These are phyloP conservation scores for Puccinia hordei DNA, from an alignment of 1,284 basidiomycete genomes.

Conservation along the genomic window DNA sequence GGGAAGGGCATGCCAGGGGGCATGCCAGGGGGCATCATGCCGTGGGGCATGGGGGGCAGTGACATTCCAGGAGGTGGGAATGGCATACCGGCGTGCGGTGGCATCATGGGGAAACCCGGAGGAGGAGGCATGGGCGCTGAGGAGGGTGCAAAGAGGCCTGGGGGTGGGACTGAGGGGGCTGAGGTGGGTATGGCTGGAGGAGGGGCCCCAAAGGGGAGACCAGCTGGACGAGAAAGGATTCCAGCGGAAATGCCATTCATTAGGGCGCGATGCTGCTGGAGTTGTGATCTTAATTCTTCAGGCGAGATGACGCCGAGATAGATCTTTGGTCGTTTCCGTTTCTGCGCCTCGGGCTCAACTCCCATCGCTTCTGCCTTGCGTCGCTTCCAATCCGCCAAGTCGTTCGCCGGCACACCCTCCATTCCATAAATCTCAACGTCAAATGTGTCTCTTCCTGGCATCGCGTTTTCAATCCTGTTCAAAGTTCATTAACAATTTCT, in stretches of 20 bases:
- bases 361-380: conserved; percentile 89
- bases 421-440: conserved; percentile 99
- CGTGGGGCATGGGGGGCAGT: conserved; percentile 56
- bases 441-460: conserved; percentile 94
- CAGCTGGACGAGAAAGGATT: conserved; percentile 55
- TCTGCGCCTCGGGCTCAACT: conserved; percentile 72
- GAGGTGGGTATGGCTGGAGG: conserved; percentile 49
- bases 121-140: conserved; percentile 52
- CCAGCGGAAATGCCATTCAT: conserved; percentile 69
- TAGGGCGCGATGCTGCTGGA: conserved; percentile 84
- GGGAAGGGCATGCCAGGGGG: conserved; percentile 51
- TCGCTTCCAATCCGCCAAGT: conserved; percentile 90
- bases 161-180: conserved; percentile 43
- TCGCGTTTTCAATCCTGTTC: conserved; percentile 87
- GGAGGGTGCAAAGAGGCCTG: conserved; percentile 37
- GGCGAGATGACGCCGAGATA: conserved; percentile 72
- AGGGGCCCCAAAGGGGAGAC: conserved; percentile 53
- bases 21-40: conserved; percentile 53
- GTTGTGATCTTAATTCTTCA: conserved; percentile 78
- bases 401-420: conserved; percentile 94
- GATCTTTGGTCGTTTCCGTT: conserved; percentile 75
- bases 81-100: conserved; percentile 54
- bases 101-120: conserved; percentile 54
- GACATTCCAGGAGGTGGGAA: conserved; percentile 55
- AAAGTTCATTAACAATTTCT: conserved; percentile 54